Base-by-base conservation (phyloP, 768 basidiomycete species). In the Podaxis sp. region DNA sequence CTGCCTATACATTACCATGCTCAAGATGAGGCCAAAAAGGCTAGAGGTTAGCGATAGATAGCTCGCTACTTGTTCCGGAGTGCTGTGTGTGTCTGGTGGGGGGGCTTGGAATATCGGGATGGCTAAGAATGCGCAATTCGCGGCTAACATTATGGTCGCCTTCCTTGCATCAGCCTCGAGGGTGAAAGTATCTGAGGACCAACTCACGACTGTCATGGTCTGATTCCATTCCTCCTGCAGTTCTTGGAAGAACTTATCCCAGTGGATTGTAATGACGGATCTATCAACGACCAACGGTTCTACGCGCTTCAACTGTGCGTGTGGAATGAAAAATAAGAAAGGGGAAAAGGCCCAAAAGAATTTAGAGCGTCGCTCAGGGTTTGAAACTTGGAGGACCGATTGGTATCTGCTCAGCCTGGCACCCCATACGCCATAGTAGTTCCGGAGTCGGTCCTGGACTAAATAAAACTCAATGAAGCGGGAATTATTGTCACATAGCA, bases 101-200 rank as follows among this genome's bases (percentile, higher is more conserved):
- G 40, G 2, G 30, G 6, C 19, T 33, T 62, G 42, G 30, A 62
- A 62, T 2, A 62, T n/a, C 19, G 61, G 61, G 28, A 62, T 62
- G 1, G 61, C 61, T 15, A 62, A 24, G 26, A 62, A 62, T 8
- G 61, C 52, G 8, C 61, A 54, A 24, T 62, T 62, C 30, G 61
- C 61, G 3, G 61, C 44, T 33, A 62, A 12, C 44, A 62, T 46
- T 24, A 62, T 62, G 11, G 61, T 62, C 11, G 61, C 61, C 61
- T 62, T 28, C 11, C 13, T 28, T 13, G 11, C 17, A 2, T 55
- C 11, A 55, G 40, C 13, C 13, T 4, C n/a, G 1, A 48, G 19
- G n/a, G 4, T 12, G 5, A 12, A 11, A 15, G 19, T 26, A n/a
- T 15, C 17, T 17, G 9, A 38, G 7, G 52, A 40, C 1, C 15